Percentiles rank a stretch among this genome's conserved stretches.
phyloP scores from a whole-genome alignment of 495 filamentous ascomycete genomes.

The Annulohypoxylon maeteangense region DNA sequence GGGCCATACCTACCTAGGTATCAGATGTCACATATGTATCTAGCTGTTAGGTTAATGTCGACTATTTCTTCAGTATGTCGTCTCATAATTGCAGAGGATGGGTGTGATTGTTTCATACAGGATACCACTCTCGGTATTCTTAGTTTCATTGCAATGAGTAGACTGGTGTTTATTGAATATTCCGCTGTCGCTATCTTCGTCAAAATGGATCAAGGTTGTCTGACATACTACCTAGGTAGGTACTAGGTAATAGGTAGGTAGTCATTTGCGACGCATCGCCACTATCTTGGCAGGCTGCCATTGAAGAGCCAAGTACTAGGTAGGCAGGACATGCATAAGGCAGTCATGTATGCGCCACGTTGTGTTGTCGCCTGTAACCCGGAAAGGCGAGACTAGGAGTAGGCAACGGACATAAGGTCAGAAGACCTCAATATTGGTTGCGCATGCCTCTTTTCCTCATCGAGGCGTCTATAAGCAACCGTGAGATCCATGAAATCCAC shows the following conservation, averaged over 20 bases:
- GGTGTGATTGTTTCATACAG: conserved; percentile 8
- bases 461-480: background rate
- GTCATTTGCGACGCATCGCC: conserved; percentile 13
- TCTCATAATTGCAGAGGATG: conserved; percentile 10
- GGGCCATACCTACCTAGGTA: background rate
- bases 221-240: too few relatives aligned
- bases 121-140: background rate
- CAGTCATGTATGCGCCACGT: conserved; percentile 30
- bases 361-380: background rate
- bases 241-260: too few relatives aligned
- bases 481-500: background rate
- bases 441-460: conserved; percentile 14
- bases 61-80: background rate
- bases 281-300: background rate
- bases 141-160: background rate
- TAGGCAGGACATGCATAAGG: conserved; percentile 29
- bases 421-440: conserved; percentile 10
- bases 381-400: background rate
- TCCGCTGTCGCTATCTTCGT: background rate
- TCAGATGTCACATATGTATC: conserved; percentile 2
- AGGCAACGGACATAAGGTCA: conserved; percentile 18
- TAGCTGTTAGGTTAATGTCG: background rate
- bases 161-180: background rate
- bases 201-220: background rate
- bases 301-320: background rate